Evolutionary conservation across 192 early-diverging fungal species (phyloP), one percentile per base, ranked within the genome.

Genomic region (Coemansia sp.): DNA sequence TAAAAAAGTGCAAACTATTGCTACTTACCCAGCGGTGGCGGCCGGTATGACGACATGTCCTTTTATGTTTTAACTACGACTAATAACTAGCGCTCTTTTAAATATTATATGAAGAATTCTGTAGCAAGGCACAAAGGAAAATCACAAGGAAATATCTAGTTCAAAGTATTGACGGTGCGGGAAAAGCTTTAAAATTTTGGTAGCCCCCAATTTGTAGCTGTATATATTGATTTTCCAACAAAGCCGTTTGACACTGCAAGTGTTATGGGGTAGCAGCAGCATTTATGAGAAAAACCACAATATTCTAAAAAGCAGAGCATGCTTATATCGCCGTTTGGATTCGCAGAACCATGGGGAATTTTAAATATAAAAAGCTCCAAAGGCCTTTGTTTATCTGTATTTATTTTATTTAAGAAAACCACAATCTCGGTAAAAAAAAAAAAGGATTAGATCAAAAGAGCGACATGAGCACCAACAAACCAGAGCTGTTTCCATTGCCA

Each of bases 31-130:
- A 66, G 59, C 2, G 75, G 70, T 15, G 76, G 76, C 20, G 76
- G 76, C 18, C 65, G 66, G 64, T 79, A 79, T 42, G 67, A 56
- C 9, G 75, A 62, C 75, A 77, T 77, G 21, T 43, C 8, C 7
- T 48, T 48, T 15, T 28, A 25, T 25, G 6, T 21, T 7, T 49
- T 28, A 7, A 23, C 23, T 45, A 18, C 43, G 43, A 45, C 18
- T 18, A 18, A 45, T 45, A 45, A n/a, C 43, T 4, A 13, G 5
- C 3, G 34, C 3, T 3, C 34, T 34, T 34, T 8, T 8, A 8
- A 34, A 6, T 34, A 34, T 34, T 3, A 34, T 34, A 34, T 8
- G 34, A n/a, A n/a, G n/a, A n/a, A n/a, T n/a, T n/a, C n/a, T n/a
- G n/a, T 7, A 39, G 39, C 16, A 15, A 40, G 39, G 39, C 39